Evolutionary conservation across 169 alveolate genomes (phyloP).

Genomic region (Eimeria necatrix): DNA sequence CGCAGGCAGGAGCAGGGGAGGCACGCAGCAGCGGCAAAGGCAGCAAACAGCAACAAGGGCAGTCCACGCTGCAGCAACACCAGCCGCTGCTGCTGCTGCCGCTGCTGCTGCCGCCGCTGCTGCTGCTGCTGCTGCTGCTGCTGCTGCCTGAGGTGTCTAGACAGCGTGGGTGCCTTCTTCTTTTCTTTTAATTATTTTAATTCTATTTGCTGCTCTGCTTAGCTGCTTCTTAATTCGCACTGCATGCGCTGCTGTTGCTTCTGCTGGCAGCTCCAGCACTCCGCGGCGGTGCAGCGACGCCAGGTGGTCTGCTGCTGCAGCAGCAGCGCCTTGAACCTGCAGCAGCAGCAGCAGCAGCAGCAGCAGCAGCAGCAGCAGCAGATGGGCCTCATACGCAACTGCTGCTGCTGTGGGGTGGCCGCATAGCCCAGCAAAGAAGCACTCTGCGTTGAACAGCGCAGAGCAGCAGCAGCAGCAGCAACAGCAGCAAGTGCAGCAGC

Average conservation of each 20-base stretch:
- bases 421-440: no score
- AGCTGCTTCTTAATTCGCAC: neutral
- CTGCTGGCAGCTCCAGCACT: conserved; percentile 27
- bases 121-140: conserved; percentile 6
- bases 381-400: no score
- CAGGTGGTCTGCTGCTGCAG: conserved; percentile 31
- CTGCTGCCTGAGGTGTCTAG: neutral
- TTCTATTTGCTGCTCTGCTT: neutral
- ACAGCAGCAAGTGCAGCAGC: neutral
- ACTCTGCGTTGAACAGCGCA: neutral
- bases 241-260: conserved; percentile 32
- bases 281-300: conserved; percentile 16
- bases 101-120: neutral
- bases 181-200: neutral
- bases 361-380: conserved; percentile 1
- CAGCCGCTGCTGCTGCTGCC: conserved; percentile 10
- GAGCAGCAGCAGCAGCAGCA: neutral
- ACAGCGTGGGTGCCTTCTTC: neutral
- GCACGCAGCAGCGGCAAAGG: no score
- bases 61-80: neutral
- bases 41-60: neutral
- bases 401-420: no score
- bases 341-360: conserved; percentile 32
- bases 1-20: neutral
- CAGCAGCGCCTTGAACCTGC: conserved; percentile 46